Evolutionary conservation across 2,329 filamentous ascomycete species (phyloP).

Genomic region (Nothophaeocryptopus gaeumannii): DNA sequence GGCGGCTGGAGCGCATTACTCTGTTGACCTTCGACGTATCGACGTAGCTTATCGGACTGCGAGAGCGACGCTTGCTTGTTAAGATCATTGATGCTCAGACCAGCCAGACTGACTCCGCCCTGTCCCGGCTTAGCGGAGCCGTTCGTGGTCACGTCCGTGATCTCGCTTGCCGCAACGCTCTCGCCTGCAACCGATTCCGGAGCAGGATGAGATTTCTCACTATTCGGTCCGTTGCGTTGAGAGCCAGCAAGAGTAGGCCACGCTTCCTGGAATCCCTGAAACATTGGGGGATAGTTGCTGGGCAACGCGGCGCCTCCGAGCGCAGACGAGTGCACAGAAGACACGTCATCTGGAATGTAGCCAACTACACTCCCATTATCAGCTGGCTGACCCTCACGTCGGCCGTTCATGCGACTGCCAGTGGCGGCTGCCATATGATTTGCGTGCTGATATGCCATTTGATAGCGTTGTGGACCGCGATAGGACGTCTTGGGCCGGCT

Average conservation of each 20-base stretch:
- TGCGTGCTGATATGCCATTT: constrained; percentile 71
- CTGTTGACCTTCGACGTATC: constrained; percentile 71
- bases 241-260: constrained; percentile 79
- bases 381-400: constrained; percentile 50
- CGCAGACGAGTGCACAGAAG: constrained; percentile 89
- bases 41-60: constrained; percentile 87
- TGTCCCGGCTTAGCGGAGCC: constrained; percentile 53
- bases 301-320: constrained; percentile 69
- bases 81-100: constrained; percentile 70
- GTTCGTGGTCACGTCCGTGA: constrained; percentile 77
- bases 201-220: constrained; percentile 24
- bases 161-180: constrained; percentile 86
- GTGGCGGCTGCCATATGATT: constrained; percentile 57
- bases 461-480: constrained; percentile 81
- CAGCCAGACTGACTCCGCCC: constrained; percentile 83
- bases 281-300: constrained; percentile 89
- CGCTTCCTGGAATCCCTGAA: constrained; percentile 83
- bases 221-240: constrained; percentile 60
- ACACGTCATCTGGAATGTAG: constrained; percentile 95
- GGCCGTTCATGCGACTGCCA: constrained; percentile 46
- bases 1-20: constrained; percentile 54
- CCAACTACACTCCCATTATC: constrained; percentile 88
- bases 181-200: constrained; percentile 76
- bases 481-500: constrained; percentile 89
- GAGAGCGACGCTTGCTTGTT: constrained; percentile 71